These are phyloP conservation scores for Ceratocystis ficicola DNA, from an alignment of 2,329 filamentous ascomycete species.

Conservation along the genomic window DNA sequence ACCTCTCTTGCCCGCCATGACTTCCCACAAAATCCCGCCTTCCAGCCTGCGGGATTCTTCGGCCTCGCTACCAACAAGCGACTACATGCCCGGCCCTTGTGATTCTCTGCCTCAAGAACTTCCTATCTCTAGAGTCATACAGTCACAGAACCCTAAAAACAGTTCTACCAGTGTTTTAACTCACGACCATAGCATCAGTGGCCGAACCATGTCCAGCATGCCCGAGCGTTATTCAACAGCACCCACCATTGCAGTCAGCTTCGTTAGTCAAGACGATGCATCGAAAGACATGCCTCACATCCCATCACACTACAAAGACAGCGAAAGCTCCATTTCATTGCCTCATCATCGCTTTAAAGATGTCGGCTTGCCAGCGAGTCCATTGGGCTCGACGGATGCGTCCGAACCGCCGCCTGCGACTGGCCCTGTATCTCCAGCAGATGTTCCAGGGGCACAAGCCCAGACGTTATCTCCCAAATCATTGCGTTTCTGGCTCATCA, in stretches of 20 bases:
- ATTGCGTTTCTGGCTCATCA: slow-evolving; percentile 43
- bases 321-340: not conserved
- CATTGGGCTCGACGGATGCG: slow-evolving; percentile 22
- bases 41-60: not conserved
- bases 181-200: not conserved
- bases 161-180: not conserved
- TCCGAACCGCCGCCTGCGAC: slow-evolving; percentile 25
- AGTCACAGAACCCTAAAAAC: not conserved
- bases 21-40: not conserved
- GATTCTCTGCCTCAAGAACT: not conserved
- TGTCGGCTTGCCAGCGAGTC: not conserved
- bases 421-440: not conserved
- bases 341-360: not conserved
- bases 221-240: slow-evolving; percentile 12
- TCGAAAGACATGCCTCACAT: not conserved
- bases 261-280: not conserved
- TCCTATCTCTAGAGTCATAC: too few species aligned
- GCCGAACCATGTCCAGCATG: not conserved
- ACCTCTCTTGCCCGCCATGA: not conserved
- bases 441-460: not conserved
- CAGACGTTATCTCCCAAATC: slow-evolving; percentile 41
- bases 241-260: slow-evolving; percentile 10
- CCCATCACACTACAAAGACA: not conserved
- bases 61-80: not conserved
- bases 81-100: not conserved